Evolutionary conservation across 208 protist species (phyloP), one percentile per base, ranked within the genome.

Genomic region (Strigomonas culicis): DNA sequence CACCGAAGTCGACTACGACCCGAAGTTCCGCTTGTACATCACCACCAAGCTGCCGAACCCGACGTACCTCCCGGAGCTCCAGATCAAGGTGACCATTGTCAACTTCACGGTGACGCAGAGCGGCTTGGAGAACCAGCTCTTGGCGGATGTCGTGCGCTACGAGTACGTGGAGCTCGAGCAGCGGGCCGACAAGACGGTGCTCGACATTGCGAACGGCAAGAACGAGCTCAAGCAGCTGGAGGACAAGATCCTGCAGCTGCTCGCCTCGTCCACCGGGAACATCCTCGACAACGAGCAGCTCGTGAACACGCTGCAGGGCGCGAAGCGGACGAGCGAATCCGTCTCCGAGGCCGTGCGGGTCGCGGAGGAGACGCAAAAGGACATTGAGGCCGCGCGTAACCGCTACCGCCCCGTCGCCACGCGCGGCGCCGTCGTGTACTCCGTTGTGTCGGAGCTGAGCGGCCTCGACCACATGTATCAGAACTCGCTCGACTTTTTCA

Each of bases 251-350:
- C 80, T 99, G 43, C 69, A 86, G 41, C 77, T 98, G 22, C 82
- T 99, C 11, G 76, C 82, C 49, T 90, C 87, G 22, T 97, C 93
- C 1, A 94, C 93, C 25, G 97, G 94, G 47, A 98, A 98, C 79
- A 98, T 98, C 63, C 80, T 99, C 27, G 96, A 99, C 72, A 97
- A 99, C 74, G 93, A 98, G 67, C 84, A 85, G 52, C 92, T 99
- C 11, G 97, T 99, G 46, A 92, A 92, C 73, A 96, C 97, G 24
- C 78, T 99, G n/a, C 82, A 92, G 21, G 84, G 92, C 25, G 88
- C 94, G 17, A 98, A 99, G 81, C 52, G 78, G 55, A 98, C 90
- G 7, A 92, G 89, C 53, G 87, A 94, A 66, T 75, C 85, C 31
- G 98, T 99, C 30, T 83, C 82, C 32, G 77, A 90, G 47, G 79